Conservation (phyloP, 2,329 filamentous ascomycete species). For the Harringtonia lauricola region DNA sequence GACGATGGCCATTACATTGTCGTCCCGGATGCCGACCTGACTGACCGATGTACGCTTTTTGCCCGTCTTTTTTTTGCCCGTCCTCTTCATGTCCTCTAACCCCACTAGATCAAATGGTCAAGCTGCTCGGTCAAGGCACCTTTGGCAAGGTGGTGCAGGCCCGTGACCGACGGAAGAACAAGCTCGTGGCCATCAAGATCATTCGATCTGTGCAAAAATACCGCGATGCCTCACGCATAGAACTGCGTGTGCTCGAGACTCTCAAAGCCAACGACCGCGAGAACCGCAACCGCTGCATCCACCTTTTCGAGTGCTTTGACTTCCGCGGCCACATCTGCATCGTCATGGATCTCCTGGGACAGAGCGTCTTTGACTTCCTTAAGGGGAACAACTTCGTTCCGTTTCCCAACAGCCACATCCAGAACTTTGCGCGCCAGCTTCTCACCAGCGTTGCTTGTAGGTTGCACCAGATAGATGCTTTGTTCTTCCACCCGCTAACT, state of each 20-base stretch:
- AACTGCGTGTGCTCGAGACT: conserved; percentile 84
- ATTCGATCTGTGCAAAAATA: conserved; percentile 98
- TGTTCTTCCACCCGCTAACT: not conserved
- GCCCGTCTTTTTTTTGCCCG: not conserved
- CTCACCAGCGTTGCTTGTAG: conserved; percentile 97
- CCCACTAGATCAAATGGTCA: conserved; percentile 67
- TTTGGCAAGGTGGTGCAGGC: conserved; percentile 98
- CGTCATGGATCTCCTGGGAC: conserved; percentile 67
- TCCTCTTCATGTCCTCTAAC: conserved; percentile 9
- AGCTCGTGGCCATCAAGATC: conserved; percentile 88
- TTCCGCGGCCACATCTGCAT: conserved; percentile 94
- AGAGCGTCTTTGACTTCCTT: conserved; percentile 96
- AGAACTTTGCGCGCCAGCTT: conserved; percentile 88
- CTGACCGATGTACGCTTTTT: conserved; percentile 67
- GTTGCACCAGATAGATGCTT: conserved; percentile 26
- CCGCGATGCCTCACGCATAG: conserved; percentile 88
- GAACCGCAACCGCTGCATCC: conserved; percentile 94
- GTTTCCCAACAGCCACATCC: conserved; percentile 97
- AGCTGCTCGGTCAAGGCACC: conserved; percentile 88
- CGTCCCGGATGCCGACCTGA: conserved; percentile 72
- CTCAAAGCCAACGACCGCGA: conserved; percentile 81
- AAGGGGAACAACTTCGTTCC: conserved; percentile 93
- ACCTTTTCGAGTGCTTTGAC: conserved; percentile 93
- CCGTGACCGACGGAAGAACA: conserved; percentile 64
- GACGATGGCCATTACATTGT: conserved; percentile 97